Conservation (phyloP, 2,329 filamentous ascomycete species). For the Pseudopithomyces maydicus region DNA sequence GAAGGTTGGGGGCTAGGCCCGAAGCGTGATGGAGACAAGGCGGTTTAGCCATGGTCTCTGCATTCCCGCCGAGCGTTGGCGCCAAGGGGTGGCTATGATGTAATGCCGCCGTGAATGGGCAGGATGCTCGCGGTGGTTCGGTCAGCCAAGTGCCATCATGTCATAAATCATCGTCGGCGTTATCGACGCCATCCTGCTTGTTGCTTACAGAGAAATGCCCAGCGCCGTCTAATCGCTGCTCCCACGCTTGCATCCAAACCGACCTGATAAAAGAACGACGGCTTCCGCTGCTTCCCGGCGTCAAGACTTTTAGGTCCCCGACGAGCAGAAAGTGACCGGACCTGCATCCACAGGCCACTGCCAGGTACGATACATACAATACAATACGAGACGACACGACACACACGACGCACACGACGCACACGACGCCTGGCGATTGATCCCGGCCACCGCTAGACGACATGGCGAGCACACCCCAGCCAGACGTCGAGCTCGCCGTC, state of each 20-base stretch:
- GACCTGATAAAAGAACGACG: constrained; percentile 19
- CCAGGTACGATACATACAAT: too few relatives aligned
- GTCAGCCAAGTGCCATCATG: constrained; percentile 10
- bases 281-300: constrained; percentile 31
- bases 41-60: background rate
- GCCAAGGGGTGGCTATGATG: constrained; percentile 15
- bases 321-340: background rate
- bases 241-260: background rate
- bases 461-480: constrained; percentile 26
- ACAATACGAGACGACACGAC: too few relatives aligned
- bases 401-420: too few relatives aligned
- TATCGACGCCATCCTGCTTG: constrained; percentile 18
- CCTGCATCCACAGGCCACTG: background rate
- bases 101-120: constrained; percentile 13
- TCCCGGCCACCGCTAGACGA: background rate
- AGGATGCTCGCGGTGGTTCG: constrained; percentile 2
- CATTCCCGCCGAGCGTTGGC: constrained; percentile 6
- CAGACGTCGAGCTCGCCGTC: constrained; percentile 1
- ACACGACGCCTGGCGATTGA: background rate
- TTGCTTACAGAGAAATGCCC: constrained; percentile 13
- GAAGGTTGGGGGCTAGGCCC: background rate
- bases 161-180: background rate
- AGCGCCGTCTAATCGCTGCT: background rate
- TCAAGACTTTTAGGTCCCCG: constrained; percentile 19
- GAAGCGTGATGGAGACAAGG: background rate